Conservation (phyloP, 2,329 filamentous ascomycete species). For the Fusarium brachygibbosum region DNA sequence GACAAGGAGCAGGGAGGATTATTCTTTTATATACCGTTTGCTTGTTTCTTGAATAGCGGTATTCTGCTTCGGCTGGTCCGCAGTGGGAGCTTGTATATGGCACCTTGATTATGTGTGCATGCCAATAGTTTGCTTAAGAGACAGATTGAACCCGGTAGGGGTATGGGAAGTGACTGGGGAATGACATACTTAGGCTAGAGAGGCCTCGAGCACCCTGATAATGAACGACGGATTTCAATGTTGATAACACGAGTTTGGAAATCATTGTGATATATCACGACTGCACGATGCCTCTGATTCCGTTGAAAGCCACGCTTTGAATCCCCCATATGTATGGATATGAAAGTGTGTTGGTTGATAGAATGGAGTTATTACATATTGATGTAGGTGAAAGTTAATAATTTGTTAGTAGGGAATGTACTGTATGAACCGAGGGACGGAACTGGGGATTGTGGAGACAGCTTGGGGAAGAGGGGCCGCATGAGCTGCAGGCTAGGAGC, state of each 20-base stretch:
- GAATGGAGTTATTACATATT: background rate
- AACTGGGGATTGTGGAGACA: constrained; percentile 32
- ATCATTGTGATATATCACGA: background rate
- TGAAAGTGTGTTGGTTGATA: background rate
- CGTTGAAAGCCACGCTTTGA: background rate
- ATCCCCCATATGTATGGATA: background rate
- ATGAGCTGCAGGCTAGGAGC: constrained; percentile 5
- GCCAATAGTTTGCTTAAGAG: constrained; percentile 34
- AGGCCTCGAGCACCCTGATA: constrained; percentile 35
- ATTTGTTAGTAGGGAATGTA: background rate
- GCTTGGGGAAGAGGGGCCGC: constrained; percentile 41
- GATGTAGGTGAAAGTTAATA: background rate
- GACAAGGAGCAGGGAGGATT: constrained; percentile 21
- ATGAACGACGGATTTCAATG: constrained; percentile 41
- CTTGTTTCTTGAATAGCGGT: constrained; percentile 45
- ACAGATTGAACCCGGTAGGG: constrained; percentile 24
- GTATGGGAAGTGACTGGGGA: constrained; percentile 40
- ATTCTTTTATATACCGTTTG: constrained; percentile 49
- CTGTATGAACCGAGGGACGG: constrained; percentile 17
- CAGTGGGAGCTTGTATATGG: constrained; percentile 45
- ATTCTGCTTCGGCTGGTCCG: constrained; percentile 54
- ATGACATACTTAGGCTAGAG: constrained; percentile 32
- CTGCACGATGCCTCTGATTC: background rate
- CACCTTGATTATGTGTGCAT: constrained; percentile 44
- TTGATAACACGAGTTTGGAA: constrained; percentile 11